Evolutionary conservation across 345 rosid species (phyloP).

Genomic region (Melaleuca quinquenervia): DNA sequence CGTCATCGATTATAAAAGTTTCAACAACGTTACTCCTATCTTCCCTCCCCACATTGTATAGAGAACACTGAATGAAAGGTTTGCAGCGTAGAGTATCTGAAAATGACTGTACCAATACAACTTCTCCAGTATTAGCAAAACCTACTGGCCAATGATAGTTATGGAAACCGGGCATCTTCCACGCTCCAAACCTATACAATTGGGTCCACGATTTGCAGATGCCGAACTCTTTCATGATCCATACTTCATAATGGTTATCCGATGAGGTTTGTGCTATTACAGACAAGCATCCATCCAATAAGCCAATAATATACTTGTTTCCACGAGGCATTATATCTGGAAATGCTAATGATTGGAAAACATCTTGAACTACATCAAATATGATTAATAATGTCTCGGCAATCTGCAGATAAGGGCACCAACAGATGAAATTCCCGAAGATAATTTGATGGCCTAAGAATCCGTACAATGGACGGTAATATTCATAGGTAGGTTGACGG

Average conservation of each 20-base stretch:
- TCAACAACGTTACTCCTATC: too few relatives aligned
- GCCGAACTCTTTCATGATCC: neutral
- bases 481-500: too few relatives aligned
- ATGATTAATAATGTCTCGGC: neutral
- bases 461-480: too few relatives aligned
- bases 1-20: fast-evolving
- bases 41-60: neutral
- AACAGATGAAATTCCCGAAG: neutral
- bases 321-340: neutral
- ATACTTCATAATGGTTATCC: neutral
- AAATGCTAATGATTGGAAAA: neutral
- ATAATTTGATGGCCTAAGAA: neutral
- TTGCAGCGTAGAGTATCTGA: fast-evolving
- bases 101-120: too few relatives aligned
- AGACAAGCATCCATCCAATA: neutral
- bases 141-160: neutral
- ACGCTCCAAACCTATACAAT: neutral
- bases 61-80: fast-evolving
- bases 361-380: neutral
- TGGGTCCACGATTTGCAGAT: neutral
- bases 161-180: too few relatives aligned
- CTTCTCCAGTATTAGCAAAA: neutral
- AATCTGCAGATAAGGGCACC: neutral
- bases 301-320: neutral
- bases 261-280: neutral